Base-by-base conservation (phyloP, 2,329 filamentous ascomycete genomes). In the Xylaria sp. region DNA sequence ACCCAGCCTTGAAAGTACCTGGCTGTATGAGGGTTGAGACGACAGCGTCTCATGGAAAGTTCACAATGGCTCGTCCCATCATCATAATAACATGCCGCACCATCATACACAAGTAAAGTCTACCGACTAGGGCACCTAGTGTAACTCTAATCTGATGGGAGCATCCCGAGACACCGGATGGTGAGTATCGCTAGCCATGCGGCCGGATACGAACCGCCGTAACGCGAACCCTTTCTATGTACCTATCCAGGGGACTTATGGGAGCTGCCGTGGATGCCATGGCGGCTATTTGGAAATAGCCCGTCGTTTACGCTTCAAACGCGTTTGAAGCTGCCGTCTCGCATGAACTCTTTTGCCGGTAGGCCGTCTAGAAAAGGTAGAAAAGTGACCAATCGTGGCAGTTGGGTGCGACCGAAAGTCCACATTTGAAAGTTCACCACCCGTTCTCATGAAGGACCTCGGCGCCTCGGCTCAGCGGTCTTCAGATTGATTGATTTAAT, bases 71-170 rank as follows among this genome's bases (percentile, higher is more conserved):
- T 34, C 11, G 29, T 34, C 29, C 9, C 11, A 34, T 34, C 29
- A 34, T 34, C 9, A 13, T 13, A 34, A 34, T 34, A 13, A 13
- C 29, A 13, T 34, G 29, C 29, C 4, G 16, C 29, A 34, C 3
- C 29, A 34, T 34, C 24, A 26, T 26, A 9, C 5, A 34, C 4
- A 34, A 34, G 29, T 13, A 13, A 34, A 13, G 29, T 34, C 3
- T 34, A 34, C 8, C 29, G 11, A 34, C 29, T 34, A 34, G 9
- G 26, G 51, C 46, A 47, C 39, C 51, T 20, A 7, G 49, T 54
- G 52, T 40, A 50, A 58, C 52, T 21, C 26, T 41, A 47, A 60
- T 53, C 49, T 51, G 45, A 40, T 34, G 46, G 39, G 45, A 40
- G 44, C 22, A 44, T 48, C 24, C 21, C 45, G 52, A 48, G 5